A percentile compares a stretch with the other conserved stretches of the same genome.
These are phyloP conservation scores for Dendrothele bispora DNA, from an alignment of 768 basidiomycete species.

Conservation along the genomic window DNA sequence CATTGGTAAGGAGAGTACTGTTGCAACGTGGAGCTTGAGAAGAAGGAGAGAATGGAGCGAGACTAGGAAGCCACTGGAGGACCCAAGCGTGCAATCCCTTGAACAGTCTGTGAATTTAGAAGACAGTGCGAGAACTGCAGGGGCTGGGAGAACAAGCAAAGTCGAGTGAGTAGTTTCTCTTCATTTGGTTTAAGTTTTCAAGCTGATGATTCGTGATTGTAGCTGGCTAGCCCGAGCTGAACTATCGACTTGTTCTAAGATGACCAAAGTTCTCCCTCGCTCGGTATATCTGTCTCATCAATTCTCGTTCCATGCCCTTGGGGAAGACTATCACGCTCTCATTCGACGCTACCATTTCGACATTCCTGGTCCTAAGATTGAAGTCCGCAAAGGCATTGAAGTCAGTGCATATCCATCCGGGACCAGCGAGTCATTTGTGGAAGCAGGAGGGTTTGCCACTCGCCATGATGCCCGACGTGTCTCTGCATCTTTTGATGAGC, in stretches of 20 bases:
- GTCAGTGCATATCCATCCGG: constrained; percentile 50
- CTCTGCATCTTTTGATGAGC: constrained; percentile 74
- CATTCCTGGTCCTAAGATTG: constrained; percentile 55
- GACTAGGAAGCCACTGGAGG: constrained; percentile 37
- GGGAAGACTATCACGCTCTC: constrained; percentile 80
- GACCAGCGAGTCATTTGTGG: constrained; percentile 49
- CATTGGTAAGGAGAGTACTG: constrained; percentile 32
- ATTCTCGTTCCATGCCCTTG: constrained; percentile 76
- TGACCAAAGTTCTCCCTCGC: constrained; percentile 61
- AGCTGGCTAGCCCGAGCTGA: constrained; percentile 82
- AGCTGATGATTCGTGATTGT: not conserved
- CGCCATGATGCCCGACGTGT: constrained; percentile 42
- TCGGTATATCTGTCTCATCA: constrained; percentile 85
- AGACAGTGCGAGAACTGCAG: too few relatives aligned
- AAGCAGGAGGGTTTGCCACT: constrained; percentile 38
- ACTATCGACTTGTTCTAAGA: constrained; percentile 68
- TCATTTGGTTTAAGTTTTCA: not conserved
- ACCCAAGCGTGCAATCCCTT: not conserved
- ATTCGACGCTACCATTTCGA: constrained; percentile 64
- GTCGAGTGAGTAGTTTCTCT: constrained; percentile 33
- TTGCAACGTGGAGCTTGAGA: constrained; percentile 69
- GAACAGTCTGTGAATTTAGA: too few relatives aligned
- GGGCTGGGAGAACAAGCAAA: constrained; percentile 15
- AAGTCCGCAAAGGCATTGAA: constrained; percentile 73
- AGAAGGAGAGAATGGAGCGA: constrained; percentile 53